Evolutionary conservation across 257 asterid species (phyloP), one percentile per base, ranked within the genome.

Genomic region (Primulina eburnea): DNA sequence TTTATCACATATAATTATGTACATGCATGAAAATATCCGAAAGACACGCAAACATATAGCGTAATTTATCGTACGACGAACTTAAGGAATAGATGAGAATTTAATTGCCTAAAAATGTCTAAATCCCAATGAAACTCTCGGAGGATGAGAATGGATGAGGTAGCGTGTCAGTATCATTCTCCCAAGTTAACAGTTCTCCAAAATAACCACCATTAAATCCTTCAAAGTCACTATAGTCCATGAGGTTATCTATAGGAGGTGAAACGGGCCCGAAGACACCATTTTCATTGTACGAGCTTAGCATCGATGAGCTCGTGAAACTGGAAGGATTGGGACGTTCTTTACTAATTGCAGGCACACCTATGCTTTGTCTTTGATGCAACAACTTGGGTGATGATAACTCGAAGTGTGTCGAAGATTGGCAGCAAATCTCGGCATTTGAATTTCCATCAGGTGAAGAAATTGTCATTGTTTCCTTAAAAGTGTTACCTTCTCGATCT

Each of bases 101-200:
- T 9, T 14, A 35, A 34, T 34, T 33, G 2, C 64, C 26, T 53
- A 33, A 53, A 71, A 64, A 28, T 11, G 17, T 26, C 29, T 55
- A 64, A 16, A 55, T 40, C 43, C 68, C 29, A 18, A 59, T 43
- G 21, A 30, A 2, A 21, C 6, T 87, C 7, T 82, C 92, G 28
- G 81, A 73, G 77, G 86, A 77, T 32, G 92, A 86, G 69, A 88
- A 86, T 3, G 92, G 95, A 79, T 81, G 83, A 8, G 88, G 90
- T 34, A 85, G 90, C 59, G 75, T 65, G 34, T 74, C 70, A 29
- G 75, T 73, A 17, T 56, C 75, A 32, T 58, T 77, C 77, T 80
- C 92, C 68, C 70, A 79, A 18, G 50, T 75, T 33, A 12, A 71
- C 21, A 77, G 62, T 62, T 80, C 82, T 62, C 75, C 81, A 57